Evolutionary conservation across 2,329 filamentous ascomycete species (phyloP).

Genomic region (Xylariaceae sp.): DNA sequence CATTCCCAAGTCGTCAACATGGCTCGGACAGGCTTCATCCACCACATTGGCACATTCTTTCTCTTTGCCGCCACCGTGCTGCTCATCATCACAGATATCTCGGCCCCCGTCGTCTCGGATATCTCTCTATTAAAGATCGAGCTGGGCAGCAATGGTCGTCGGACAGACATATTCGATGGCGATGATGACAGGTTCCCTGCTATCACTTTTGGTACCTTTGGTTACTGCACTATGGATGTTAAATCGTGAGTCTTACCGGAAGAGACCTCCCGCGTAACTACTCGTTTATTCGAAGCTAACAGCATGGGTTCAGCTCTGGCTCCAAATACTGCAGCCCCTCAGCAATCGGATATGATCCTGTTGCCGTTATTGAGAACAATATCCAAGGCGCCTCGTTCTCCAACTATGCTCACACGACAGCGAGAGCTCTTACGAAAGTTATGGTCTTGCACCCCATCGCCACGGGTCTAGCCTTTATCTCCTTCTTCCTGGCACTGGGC

Average conservation of each 20-base stretch:
- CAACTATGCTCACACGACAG: slow-evolving; percentile 46
- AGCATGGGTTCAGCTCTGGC: slow-evolving; percentile 23
- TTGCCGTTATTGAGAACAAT: slow-evolving; percentile 28
- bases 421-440: slow-evolving; percentile 49
- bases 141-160: slow-evolving; percentile 36
- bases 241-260: slow-evolving; percentile 27
- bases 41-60: slow-evolving; percentile 53
- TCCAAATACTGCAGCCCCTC: slow-evolving; percentile 34
- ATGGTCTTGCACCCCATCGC: slow-evolving; percentile 51
- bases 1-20: slow-evolving; percentile 30
- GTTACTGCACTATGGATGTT: slow-evolving; percentile 46
- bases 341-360: slow-evolving; percentile 40
- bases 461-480: slow-evolving; percentile 49
- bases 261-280: neutral
- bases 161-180: neutral
- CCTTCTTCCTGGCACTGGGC: slow-evolving; percentile 53
- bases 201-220: slow-evolving; percentile 54
- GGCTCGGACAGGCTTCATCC: slow-evolving; percentile 45
- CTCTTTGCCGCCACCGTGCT: slow-evolving; percentile 53
- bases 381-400: slow-evolving; percentile 41
- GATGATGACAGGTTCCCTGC: slow-evolving; percentile 30
- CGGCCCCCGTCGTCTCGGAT: slow-evolving; percentile 52
- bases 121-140: slow-evolving; percentile 51
- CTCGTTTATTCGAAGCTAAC: neutral
- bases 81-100: slow-evolving; percentile 55